A percentile compares a stretch with the other conserved stretches of the same genome.
These are phyloP conservation scores for Ogataea angusta DNA, from an alignment of 805 yeast genomes.

Conservation along the genomic window DNA sequence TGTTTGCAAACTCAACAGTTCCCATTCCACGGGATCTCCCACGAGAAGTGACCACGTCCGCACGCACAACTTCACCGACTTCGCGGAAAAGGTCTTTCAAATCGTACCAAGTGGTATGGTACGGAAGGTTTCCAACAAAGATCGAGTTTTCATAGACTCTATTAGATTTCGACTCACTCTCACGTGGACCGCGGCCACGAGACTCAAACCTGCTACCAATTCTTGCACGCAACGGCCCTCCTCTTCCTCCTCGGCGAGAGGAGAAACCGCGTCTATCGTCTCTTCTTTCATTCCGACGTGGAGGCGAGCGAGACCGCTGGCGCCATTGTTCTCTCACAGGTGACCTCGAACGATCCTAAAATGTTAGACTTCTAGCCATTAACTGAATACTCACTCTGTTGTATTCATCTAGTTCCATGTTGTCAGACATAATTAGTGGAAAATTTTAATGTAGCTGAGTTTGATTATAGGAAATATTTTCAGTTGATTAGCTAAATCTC, in stretches of 20 bases:
- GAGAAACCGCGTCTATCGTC: conserved; percentile 17
- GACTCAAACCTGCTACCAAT: conserved; percentile 18
- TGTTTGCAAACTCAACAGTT: conserved; percentile 74
- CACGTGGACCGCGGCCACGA: conserved; percentile 28
- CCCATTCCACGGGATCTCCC: conserved; percentile 90
- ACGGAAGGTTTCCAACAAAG: conserved; percentile 73
- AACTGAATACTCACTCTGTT: conserved; percentile 48
- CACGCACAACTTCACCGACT: conserved; percentile 67
- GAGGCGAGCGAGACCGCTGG: conserved; percentile 32
- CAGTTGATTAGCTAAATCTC: too few species aligned
- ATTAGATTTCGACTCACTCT: conserved; percentile 38
- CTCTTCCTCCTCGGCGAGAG: conserved; percentile 31
- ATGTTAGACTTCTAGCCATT: background rate
- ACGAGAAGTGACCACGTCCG: conserved; percentile 75
- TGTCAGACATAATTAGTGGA: conserved; percentile 44
- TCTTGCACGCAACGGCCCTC: conserved; percentile 27
- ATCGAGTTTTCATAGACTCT: conserved; percentile 68
- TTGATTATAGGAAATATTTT: too few species aligned
- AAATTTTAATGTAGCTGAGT: conserved; percentile 5
- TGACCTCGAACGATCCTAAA: conserved; percentile 34
- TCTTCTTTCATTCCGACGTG: conserved; percentile 18
- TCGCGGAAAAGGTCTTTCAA: conserved; percentile 57
- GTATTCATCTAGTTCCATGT: conserved; percentile 62
- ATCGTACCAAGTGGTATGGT: conserved; percentile 55
- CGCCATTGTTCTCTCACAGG: conserved; percentile 30